Conservation (phyloP, 169 alveolate genomes). For the Babesia gibsoni region DNA sequence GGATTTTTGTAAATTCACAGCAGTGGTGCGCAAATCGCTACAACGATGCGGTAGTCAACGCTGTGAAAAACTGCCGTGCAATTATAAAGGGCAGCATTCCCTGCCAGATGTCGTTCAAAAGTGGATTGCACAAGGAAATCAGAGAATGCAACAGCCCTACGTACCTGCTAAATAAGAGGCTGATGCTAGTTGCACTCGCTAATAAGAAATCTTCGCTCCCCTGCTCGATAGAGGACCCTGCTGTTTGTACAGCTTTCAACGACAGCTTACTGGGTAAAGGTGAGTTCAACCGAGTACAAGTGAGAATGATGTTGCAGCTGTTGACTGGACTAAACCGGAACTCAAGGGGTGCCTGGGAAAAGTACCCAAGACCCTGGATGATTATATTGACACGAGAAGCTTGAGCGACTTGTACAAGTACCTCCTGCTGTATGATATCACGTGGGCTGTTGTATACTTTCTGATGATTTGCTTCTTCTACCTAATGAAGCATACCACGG, state of each 20-base stretch:
- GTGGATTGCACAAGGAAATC: constrained; percentile 33
- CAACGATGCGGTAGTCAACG: constrained; percentile 59
- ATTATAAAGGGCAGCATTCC: constrained; percentile 24
- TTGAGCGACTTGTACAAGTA: constrained; percentile 61
- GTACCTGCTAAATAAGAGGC: constrained; percentile 34
- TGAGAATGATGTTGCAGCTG: neutral
- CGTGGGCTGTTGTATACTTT: constrained; percentile 48
- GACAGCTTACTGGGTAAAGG: constrained; percentile 30
- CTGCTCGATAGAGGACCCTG: constrained; percentile 45
- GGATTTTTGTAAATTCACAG: constrained; percentile 55
- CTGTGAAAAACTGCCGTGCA: constrained; percentile 57
- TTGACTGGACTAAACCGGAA: constrained; percentile 39
- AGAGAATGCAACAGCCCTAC: constrained; percentile 59
- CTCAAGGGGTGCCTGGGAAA: constrained; percentile 52
- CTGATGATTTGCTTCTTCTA: constrained; percentile 49
- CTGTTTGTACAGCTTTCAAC: constrained; percentile 58
- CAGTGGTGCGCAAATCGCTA: constrained; percentile 61
- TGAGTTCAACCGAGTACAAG: neutral
- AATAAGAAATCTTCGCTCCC: constrained; percentile 6
- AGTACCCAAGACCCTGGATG: constrained; percentile 31
- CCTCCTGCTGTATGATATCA: constrained; percentile 37
- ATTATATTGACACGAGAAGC: constrained; percentile 30
- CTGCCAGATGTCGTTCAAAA: constrained; percentile 19
- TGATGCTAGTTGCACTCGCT: constrained; percentile 46
- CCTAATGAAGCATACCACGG: constrained; percentile 45